Conservation (phyloP, 164 flowering plant species). For the Hamamelis virginiana region DNA sequence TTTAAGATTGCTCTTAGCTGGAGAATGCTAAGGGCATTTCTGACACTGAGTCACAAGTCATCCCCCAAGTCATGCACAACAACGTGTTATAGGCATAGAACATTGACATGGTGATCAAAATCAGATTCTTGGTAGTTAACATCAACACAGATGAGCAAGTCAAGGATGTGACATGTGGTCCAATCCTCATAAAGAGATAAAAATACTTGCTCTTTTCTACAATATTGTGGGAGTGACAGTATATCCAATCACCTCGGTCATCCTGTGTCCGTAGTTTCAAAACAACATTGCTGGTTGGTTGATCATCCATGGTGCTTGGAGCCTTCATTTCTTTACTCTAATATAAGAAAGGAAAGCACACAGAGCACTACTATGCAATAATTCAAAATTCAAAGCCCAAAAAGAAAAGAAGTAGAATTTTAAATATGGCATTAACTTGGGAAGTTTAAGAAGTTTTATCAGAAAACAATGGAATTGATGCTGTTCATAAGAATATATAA, state of each 20-base stretch:
- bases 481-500: too few relatives aligned
- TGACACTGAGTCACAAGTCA: constrained; percentile 61
- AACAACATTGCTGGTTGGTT: constrained; percentile 82
- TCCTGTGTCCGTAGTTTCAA: constrained; percentile 80
- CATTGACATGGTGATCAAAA: constrained; percentile 62
- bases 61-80: constrained; percentile 31
- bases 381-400: neutral
- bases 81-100: constrained; percentile 65
- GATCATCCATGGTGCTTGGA: constrained; percentile 50
- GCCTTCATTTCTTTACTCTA: constrained; percentile 23
- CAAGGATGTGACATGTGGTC: constrained; percentile 93
- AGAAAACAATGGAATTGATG: too few relatives aligned
- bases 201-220: constrained; percentile 67
- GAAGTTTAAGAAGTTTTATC: too few relatives aligned
- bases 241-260: constrained; percentile 81
- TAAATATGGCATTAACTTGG: too few relatives aligned
- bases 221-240: constrained; percentile 74
- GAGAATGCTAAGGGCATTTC: constrained; percentile 74
- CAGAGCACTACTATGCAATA: neutral
- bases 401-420: neutral
- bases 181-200: constrained; percentile 83
- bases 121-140: constrained; percentile 74
- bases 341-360: neutral
- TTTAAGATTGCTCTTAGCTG: constrained; percentile 53
- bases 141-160: constrained; percentile 87